Evolutionary conservation across 2,329 filamentous ascomycete species (phyloP), one percentile per base, ranked within the genome.

Genomic region (Trichoderma hamatum): DNA sequence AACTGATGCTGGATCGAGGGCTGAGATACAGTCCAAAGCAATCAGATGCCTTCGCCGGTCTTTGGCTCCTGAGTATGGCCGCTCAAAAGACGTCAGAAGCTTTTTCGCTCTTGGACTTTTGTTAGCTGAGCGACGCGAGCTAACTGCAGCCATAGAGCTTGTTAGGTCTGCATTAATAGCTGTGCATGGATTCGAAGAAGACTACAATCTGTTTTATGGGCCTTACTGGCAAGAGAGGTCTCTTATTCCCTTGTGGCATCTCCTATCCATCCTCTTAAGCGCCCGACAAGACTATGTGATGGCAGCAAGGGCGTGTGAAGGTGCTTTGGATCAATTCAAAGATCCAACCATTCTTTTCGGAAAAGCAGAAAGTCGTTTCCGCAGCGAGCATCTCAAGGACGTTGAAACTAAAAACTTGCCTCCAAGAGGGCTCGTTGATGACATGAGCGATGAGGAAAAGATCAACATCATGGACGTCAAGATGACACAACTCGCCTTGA

Each of bases 401-500:
- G 82, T 80, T 1, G 84, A 83, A 67, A 72, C 72, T 11, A 77
- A 76, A 56, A 70, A 65, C 3, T 58, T 72, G 26, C 36, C 72
- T 5, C 71, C 73, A 9, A 78, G 75, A 71, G 88, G 89, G 3
- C 76, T 92, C 58, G 85, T 96, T 0, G 91, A 95, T 72, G 89
- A 92, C 55, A 92, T 97, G 89, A 91, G 93, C 71, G 88, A 90
- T 69, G 88, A 89, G 30, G 94, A 98, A 76, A 96, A 94, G 76
- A 92, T 94, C 78, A 88, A 88, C 60, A 90, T 99, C 52, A 81
- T 99, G n/a, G 92, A 98, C 78, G 89, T 97, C 71, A 97, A 97
- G 79, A 97, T 98, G 88, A 97, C 95, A 13, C 94, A 98, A 75
- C 84, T 99, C 70, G 87, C 92, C 4, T 85, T 99, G 24, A 80